phyloP scores from a whole-genome alignment of 345 rosid genomes.

The Salix dunnii region DNA sequence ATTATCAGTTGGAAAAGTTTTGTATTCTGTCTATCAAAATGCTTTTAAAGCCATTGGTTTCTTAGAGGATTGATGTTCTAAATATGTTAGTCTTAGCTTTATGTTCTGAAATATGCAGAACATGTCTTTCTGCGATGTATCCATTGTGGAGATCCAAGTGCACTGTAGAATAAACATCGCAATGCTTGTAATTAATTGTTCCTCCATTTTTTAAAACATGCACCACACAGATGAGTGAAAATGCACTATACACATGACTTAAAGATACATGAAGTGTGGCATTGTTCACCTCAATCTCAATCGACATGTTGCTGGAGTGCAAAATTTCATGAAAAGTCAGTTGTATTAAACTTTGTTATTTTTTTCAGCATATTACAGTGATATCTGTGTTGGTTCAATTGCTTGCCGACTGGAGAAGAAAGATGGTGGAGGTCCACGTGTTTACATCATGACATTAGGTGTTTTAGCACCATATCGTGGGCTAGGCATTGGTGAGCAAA shows the following conservation, averaged over 20 bases:
- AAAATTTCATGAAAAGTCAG: background rate
- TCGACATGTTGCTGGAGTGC: background rate
- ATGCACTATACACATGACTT: background rate
- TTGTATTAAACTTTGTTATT: slow-evolving; percentile 10
- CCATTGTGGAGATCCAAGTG: background rate
- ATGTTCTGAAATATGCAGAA: slow-evolving; percentile 1
- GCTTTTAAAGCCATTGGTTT: background rate
- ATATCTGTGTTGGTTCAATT: slow-evolving; percentile 92
- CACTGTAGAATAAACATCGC: background rate
- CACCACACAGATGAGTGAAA: background rate
- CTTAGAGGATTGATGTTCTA: background rate
- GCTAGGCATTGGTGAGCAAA: slow-evolving; percentile 76
- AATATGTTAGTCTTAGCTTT: background rate
- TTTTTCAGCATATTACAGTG: slow-evolving; percentile 78
- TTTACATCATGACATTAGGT: slow-evolving; percentile 96
- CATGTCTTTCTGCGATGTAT: background rate
- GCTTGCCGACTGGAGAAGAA: slow-evolving; percentile 95
- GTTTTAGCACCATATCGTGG: slow-evolving; percentile 97
- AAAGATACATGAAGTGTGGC: background rate
- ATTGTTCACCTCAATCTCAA: background rate
- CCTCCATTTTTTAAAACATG: background rate
- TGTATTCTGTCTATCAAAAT: background rate
- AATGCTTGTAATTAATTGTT: background rate
- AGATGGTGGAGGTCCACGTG: slow-evolving; percentile 65
- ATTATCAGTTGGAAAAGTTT: background rate